Evolutionary conservation across 2,329 filamentous ascomycete species (phyloP).

Genomic region (Leptographium lundbergii): DNA sequence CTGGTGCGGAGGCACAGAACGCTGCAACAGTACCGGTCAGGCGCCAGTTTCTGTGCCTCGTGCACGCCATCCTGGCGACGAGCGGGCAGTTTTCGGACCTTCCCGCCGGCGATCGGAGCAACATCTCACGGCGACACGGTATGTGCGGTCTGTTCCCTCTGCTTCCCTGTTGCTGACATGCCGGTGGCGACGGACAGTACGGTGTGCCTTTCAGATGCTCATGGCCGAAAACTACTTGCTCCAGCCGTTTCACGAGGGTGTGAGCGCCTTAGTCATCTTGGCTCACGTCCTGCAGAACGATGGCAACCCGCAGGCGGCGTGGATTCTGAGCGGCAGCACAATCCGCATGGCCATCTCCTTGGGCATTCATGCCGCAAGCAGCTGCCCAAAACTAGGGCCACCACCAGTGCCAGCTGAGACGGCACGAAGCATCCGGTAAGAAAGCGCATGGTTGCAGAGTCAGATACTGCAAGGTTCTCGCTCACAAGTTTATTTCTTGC

Average conservation of each 20-base stretch:
- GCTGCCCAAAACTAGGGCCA: not conserved
- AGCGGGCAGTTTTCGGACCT: not conserved
- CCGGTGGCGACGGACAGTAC: not conserved
- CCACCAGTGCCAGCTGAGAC: not conserved
- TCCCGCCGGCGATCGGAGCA: not conserved
- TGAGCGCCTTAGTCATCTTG: not conserved
- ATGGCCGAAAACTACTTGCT: not conserved
- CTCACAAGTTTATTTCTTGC: not conserved
- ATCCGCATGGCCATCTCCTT: not conserved
- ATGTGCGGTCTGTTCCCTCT: not conserved
- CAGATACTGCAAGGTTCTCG: not conserved
- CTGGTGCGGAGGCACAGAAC: not conserved
- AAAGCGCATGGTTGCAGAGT: too few relatives aligned
- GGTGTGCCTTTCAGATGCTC: not conserved
- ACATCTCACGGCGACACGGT: not conserved
- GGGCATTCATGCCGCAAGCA: not conserved
- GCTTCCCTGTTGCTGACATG: not conserved
- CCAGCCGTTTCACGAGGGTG: not conserved
- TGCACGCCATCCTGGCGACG: not conserved
- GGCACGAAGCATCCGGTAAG: not conserved
- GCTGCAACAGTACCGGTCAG: not conserved
- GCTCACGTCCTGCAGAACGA: not conserved
- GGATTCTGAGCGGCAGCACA: not conserved
- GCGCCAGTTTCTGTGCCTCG: not conserved
- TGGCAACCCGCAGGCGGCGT: not conserved